Evolutionary conservation across 208 protist genomes (phyloP), one percentile per base, ranked within the genome.

Genomic region (Porcisia hertigi): DNA sequence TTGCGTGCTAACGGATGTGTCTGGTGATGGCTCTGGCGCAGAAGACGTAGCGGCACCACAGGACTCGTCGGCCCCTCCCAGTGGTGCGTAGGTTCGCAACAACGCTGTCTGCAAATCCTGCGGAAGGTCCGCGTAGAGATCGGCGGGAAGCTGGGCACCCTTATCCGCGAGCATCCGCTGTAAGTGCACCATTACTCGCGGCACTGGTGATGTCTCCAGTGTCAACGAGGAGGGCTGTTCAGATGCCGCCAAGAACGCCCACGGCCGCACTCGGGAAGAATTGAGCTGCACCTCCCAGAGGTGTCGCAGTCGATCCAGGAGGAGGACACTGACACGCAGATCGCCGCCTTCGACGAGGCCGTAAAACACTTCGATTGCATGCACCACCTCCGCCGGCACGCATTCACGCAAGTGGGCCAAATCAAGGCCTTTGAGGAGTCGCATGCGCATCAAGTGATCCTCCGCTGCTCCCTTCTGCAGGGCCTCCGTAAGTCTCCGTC

Each of bases 221-320:
- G 86, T 95, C n/a, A 97, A 75, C 71, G 86, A 94, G 11, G 86
- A 94, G 3, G 94, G 94, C 81, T 93, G 83, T 55, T 84, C 87
- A 49, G 79, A 71, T 16, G 71, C 64, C 3, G 83, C 67, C 49
- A 96, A 82, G 16, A 89, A 84, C 20, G 83, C 70, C 92, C 94
- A 97, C 67, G 86, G 89, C 3, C 90, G 83, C 53, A 93, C 85
- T 36, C 54, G 79, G 39, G 74, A 83, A 1, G 43, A 75, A 6
- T 65, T 63, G 41, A 94, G 74, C 39, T 89, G 82, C 47, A 97
- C 94, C 75, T 96, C 91, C 75, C 94, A 97, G 23, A 92, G 36
- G 79, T 96, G 91, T 18, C 92, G 88, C 52, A 96, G 77, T 34
- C 94, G 87, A 74, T 97, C 94, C 71, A 95, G 89, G 53, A 96